phyloP scores from a whole-genome alignment of 192 early-diverging fungal species.

The Backusella tuberculispora region DNA sequence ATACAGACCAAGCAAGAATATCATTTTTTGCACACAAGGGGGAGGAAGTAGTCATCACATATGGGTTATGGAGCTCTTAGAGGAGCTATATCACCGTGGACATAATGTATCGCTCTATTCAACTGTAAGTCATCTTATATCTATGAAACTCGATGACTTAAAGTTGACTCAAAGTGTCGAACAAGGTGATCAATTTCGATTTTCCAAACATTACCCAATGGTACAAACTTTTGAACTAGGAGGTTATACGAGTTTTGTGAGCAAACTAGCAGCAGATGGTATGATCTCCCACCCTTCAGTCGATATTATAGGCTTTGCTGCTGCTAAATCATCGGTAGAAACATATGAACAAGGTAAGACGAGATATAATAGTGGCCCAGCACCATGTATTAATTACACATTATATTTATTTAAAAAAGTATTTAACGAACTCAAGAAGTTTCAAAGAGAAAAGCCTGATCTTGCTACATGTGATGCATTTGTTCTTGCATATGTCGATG shows the following conservation, averaged over 20 bases:
- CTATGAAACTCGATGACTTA: not conserved
- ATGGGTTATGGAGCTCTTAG: slow-evolving; percentile 31
- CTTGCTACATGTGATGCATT: slow-evolving; percentile 6
- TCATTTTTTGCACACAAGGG: not conserved
- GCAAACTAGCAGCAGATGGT: not conserved
- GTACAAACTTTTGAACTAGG: slow-evolving; percentile 15
- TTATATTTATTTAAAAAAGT: not conserved
- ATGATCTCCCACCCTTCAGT: not conserved
- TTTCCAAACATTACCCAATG: slow-evolving; percentile 17
- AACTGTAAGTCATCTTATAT: not conserved
- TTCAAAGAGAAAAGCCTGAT: not conserved
- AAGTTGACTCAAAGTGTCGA: not conserved
- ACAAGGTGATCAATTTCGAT: slow-evolving; percentile 18
- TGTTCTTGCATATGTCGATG: not conserved
- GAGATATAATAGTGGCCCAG: not conserved
- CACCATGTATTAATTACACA: not conserved
- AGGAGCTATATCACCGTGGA: slow-evolving; percentile 19
- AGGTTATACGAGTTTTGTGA: not conserved
- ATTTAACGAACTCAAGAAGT: not conserved
- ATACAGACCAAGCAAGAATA: not conserved
- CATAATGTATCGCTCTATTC: slow-evolving; percentile 25
- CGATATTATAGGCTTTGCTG: not conserved
- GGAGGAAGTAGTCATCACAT: slow-evolving; percentile 28
- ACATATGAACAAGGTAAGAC: not conserved
- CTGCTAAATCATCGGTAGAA: not conserved